These are phyloP conservation scores for Bertia moriformis DNA, from an alignment of 2,329 filamentous ascomycete genomes.

Conservation along the genomic window DNA sequence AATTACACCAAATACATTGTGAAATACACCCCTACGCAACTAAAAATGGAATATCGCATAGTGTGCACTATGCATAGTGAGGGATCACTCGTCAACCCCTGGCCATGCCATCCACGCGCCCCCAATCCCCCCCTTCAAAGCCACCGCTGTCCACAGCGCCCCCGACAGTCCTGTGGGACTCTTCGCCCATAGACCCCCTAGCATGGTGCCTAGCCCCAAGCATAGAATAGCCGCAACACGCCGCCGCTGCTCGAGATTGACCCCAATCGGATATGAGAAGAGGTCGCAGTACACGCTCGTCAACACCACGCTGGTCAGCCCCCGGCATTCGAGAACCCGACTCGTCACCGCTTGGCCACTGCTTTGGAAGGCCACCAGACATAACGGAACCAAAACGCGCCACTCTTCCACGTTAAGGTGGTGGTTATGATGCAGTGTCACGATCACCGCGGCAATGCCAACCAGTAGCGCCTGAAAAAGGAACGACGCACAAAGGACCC, in stretches of 20 bases:
- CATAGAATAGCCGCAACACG: slow-evolving; percentile 31
- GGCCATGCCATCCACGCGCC: neutral
- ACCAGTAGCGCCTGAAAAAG: slow-evolving; percentile 33
- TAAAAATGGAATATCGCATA: too few species aligned
- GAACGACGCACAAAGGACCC: slow-evolving; percentile 50
- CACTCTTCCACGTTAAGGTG: slow-evolving; percentile 21
- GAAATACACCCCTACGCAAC: too few species aligned
- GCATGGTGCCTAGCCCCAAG: slow-evolving; percentile 34
- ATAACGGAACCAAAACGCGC: slow-evolving; percentile 51
- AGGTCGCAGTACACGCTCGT: slow-evolving; percentile 74
- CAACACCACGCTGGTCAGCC: slow-evolving; percentile 64
- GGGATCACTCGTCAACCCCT: too few species aligned
- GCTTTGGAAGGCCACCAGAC: slow-evolving; percentile 60
- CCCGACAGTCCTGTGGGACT: slow-evolving; percentile 32
- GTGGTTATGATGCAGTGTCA: slow-evolving; percentile 18
- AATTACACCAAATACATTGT: too few species aligned
- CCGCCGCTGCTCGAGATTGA: slow-evolving; percentile 36
- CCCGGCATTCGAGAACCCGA: slow-evolving; percentile 52
- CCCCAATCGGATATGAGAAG: slow-evolving; percentile 39
- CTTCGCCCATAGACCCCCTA: slow-evolving; percentile 37
- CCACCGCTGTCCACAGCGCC: slow-evolving; percentile 25
- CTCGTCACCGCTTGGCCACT: slow-evolving; percentile 67
- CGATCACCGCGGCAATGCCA: slow-evolving; percentile 33
- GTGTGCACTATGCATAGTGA: too few species aligned
- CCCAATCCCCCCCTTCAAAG: neutral